phyloP scores from a whole-genome alignment of 2,329 filamentous ascomycete species.

The Biscogniauxia sp. region DNA sequence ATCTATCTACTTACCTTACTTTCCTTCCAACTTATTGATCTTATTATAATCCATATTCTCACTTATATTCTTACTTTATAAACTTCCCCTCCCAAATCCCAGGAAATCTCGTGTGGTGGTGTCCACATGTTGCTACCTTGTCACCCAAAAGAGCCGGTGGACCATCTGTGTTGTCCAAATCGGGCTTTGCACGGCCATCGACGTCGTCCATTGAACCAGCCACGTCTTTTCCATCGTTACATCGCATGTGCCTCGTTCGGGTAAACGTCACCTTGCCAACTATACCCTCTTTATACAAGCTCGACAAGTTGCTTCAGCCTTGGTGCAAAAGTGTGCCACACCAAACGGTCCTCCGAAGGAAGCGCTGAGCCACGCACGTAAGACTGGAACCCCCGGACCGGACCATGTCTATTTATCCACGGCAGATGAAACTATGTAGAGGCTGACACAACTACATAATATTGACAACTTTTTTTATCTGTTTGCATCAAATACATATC shows the following conservation, averaged over 20 bases:
- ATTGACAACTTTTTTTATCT: no score
- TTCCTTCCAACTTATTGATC: no score
- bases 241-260: neutral
- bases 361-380: neutral
- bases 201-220: neutral
- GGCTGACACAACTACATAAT: no score
- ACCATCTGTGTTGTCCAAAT: neutral
- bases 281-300: neutral
- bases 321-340: neutral
- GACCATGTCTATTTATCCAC: neutral
- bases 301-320: neutral
- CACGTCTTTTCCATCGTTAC: neutral
- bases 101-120: neutral
- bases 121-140: neutral
- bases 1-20: neutral
- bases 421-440: neutral
- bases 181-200: conserved; percentile 1
- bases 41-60: neutral
- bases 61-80: no score
- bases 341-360: neutral
- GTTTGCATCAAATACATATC: no score
- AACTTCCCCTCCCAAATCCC: neutral
- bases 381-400: no score
- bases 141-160: neutral
- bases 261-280: neutral